Base-by-base conservation (phyloP, 495 filamentous ascomycete genomes). In the Aspergillus bridgeri region DNA sequence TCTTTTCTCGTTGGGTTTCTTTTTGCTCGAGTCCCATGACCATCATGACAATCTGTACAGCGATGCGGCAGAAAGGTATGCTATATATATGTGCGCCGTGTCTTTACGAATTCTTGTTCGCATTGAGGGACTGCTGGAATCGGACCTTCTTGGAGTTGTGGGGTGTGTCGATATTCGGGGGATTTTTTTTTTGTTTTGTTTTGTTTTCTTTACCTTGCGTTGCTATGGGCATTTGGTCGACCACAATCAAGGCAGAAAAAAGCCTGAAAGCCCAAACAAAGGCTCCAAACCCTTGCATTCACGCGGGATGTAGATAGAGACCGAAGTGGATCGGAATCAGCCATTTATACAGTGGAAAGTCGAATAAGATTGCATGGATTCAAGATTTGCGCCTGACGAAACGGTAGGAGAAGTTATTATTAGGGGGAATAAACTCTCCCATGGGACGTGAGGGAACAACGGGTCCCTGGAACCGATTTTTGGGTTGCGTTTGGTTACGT, bases 51-150 rank as follows among this genome's bases (percentile, higher is more conserved):
- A 20, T 42, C 42, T 47, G 53, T 49, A 51, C 46, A 27, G 29
- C 51, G 46, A 25, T 27, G 23, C 53, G 48, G 53, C 53, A 61
- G 65, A 58, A 57, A 61, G 45, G 46, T 60, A 57, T 54, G 56
- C 62, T 60, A 56, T 43, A 53, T 63, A 52, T 64, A 55, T 53
- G 61, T 48, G 52, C 51, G 53, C 52, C 51, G 52, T 47, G 44
- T 19, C 44, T 47, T 47, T 4, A 3, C n/a, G 33, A 47, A 47
- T 42, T 46, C 42, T 51, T 15, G 24, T 52, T 67, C 64, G 63
- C 58, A 66, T 66, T 53, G 64, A 66, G 61, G 57, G 60, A 53
- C 61, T 58, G 65, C 61, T 59, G 65, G 65, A 54, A 56, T 60
- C 53, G 58, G 60, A 51, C 45, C 52, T 58, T 61, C 50, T 48